Evolutionary conservation across 192 early-diverging fungal species (phyloP).

Genomic region (Rhizoclosmatium sp.): DNA sequence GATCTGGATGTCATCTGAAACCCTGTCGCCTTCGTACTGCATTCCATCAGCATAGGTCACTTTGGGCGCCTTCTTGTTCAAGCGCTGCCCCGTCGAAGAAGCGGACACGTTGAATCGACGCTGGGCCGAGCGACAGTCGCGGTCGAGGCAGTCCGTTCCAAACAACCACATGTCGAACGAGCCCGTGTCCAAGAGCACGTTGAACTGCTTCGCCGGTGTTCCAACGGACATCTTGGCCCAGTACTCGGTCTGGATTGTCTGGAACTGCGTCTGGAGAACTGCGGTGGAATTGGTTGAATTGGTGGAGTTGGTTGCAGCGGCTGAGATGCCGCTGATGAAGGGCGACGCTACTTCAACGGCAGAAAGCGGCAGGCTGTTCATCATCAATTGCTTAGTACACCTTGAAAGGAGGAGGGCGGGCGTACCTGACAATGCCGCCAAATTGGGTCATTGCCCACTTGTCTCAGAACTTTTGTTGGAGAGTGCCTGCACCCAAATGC

Average conservation of each 20-base stretch:
- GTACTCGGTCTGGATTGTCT: conserved; percentile 23
- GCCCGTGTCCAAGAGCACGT: conserved; percentile 56
- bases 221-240: conserved; percentile 43
- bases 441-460: no score
- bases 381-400: no score
- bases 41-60: conserved; percentile 4
- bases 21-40: background rate
- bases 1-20: background rate
- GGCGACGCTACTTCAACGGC: no score
- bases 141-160: conserved; percentile 25
- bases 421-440: no score
- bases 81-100: conserved; percentile 34
- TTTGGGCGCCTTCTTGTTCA: conserved; percentile 21
- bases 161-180: conserved; percentile 51
- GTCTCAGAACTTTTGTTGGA: no score
- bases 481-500: no score
- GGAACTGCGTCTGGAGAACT: background rate
- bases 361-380: no score
- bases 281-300: no score
- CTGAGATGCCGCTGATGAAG: no score
- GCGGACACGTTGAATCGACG: conserved; percentile 34
- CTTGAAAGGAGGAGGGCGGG: no score
- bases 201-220: conserved; percentile 49
- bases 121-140: conserved; percentile 28
- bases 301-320: no score